phyloP scores from a whole-genome alignment of 305 asterid species.

The Coffea humblotiana region DNA sequence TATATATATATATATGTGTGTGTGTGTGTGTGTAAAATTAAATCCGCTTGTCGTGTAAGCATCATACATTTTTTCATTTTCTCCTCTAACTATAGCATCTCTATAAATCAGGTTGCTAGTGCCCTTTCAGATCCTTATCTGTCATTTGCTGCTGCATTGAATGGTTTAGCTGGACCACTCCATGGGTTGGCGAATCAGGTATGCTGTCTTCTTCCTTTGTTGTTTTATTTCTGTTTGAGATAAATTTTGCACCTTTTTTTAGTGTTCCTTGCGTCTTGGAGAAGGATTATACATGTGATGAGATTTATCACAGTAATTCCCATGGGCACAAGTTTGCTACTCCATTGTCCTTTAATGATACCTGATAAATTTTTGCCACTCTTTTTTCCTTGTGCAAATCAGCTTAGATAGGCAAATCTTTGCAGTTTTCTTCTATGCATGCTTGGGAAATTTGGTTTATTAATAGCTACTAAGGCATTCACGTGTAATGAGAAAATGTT shows the following conservation, averaged over 20 bases:
- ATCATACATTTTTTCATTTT: neutral
- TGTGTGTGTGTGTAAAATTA: neutral
- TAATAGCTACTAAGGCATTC: neutral
- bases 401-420: neutral
- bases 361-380: neutral
- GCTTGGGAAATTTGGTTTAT: neutral
- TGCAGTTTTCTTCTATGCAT: neutral
- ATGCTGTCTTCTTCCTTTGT: conserved; percentile 17
- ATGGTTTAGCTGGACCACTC: conserved; percentile 93
- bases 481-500: neutral
- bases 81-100: neutral
- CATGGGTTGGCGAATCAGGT: conserved; percentile 98
- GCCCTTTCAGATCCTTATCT: conserved; percentile 95
- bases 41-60: neutral
- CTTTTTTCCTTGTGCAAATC: neutral
- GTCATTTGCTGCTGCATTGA: conserved; percentile 89
- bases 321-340: neutral
- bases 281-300: neutral
- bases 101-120: conserved; percentile 64
- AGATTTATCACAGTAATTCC: neutral
- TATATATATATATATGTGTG: too few species aligned
- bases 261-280: neutral
- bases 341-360: neutral
- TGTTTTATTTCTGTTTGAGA: conserved; percentile 4
- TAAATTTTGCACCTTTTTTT: neutral